These are phyloP conservation scores for Candida freyschussii DNA, from an alignment of 1,139 yeast species.

Conservation along the genomic window DNA sequence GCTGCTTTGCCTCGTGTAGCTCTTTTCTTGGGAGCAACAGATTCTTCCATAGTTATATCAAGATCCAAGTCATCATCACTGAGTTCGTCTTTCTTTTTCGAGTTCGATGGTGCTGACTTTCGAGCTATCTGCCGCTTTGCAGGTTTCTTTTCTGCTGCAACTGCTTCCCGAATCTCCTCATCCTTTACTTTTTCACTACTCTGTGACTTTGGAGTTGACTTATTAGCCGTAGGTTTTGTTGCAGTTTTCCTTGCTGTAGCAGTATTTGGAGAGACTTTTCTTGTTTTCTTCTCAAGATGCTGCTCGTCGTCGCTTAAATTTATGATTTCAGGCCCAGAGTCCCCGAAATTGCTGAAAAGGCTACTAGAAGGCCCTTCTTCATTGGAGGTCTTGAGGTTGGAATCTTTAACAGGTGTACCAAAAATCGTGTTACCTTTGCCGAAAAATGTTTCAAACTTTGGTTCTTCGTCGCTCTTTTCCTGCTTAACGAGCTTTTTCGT, in stretches of 20 bases:
- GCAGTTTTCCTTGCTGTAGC: slow-evolving; percentile 12
- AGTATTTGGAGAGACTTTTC: slow-evolving; percentile 20
- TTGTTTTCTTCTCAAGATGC: slow-evolving; percentile 8
- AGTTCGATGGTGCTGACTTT: too few relatives aligned
- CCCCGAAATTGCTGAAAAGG: background rate
- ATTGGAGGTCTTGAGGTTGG: slow-evolving; percentile 4
- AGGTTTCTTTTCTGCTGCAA: slow-evolving; percentile 5
- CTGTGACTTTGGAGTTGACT: slow-evolving; percentile 17
- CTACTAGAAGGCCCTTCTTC: slow-evolving; percentile 2
- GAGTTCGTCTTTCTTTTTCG: slow-evolving; percentile 1
- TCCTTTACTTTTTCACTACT: too few relatives aligned
- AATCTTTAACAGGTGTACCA: slow-evolving; percentile 24
- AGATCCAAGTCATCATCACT: slow-evolving; percentile 17
- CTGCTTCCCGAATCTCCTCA: too few relatives aligned
- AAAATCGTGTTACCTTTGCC: slow-evolving; percentile 24
- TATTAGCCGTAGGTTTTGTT: slow-evolving; percentile 4
- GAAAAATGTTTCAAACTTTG: slow-evolving; percentile 22
- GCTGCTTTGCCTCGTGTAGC: slow-evolving; percentile 24
- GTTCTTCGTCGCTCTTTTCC: slow-evolving; percentile 15
- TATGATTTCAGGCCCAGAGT: background rate
- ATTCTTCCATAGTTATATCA: slow-evolving; percentile 8
- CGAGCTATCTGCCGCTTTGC: too few relatives aligned
- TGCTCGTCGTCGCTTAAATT: slow-evolving; percentile 10
- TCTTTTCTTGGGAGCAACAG: slow-evolving; percentile 19
- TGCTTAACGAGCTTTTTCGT: slow-evolving; percentile 5